Evolutionary conservation across 441 rosid species (phyloP).

Genomic region (Croton laevigatus): DNA sequence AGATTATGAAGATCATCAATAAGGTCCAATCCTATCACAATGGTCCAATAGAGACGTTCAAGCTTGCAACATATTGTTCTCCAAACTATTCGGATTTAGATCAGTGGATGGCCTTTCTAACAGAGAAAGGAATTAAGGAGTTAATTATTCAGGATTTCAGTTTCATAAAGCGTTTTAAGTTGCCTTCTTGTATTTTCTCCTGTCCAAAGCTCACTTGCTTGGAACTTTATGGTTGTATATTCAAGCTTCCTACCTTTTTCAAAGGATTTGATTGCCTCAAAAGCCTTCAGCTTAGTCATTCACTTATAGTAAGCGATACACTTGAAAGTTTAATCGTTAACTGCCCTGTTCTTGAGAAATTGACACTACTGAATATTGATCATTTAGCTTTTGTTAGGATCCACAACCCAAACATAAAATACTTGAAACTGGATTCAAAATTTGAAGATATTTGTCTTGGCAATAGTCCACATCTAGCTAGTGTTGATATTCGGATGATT

Average conservation of each 20-base stretch:
- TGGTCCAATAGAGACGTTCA: constrained; percentile 32
- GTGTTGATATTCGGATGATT: constrained; percentile 31
- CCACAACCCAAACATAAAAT: constrained; percentile 28
- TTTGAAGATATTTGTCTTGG: constrained; percentile 32
- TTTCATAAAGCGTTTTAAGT: constrained; percentile 22
- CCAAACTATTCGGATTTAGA: constrained; percentile 23
- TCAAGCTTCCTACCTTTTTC: constrained; percentile 31
- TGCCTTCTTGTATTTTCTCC: constrained; percentile 29
- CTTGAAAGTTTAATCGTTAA: constrained; percentile 29
- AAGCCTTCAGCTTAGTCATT: constrained; percentile 22
- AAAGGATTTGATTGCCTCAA: constrained; percentile 32
- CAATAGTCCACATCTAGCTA: constrained; percentile 18
- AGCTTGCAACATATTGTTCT: constrained; percentile 23
- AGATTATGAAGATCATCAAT: constrained; percentile 27
- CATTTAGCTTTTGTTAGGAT: constrained; percentile 29
- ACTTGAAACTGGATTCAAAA: constrained; percentile 31
- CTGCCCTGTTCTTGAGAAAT: constrained; percentile 29
- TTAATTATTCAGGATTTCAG: constrained; percentile 20
- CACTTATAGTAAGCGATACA: constrained; percentile 14
- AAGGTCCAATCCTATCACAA: constrained; percentile 18
- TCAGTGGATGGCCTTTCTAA: constrained; percentile 26
- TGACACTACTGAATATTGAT: constrained; percentile 24
- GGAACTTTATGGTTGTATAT: constrained; percentile 24
- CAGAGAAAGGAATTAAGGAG: constrained; percentile 21
- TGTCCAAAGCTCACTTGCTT: constrained; percentile 26